Conservation (phyloP, 2,329 filamentous ascomycete species). For the Stagonosporopsis vannaccii region DNA sequence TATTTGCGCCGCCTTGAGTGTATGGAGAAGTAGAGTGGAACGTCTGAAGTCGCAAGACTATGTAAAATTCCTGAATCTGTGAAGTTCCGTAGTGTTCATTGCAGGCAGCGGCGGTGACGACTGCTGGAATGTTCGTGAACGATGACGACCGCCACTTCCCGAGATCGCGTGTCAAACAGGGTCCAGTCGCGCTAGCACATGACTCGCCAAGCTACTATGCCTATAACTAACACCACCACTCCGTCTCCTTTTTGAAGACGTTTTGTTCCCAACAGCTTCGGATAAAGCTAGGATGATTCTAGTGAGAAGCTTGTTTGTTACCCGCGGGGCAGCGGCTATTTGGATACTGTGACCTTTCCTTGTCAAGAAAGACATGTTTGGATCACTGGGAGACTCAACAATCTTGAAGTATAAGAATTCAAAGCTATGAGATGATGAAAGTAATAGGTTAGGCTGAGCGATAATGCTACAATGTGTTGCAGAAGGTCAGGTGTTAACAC, state of each 20-base stretch:
- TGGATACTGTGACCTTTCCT: too few relatives aligned
- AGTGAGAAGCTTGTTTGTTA: background rate
- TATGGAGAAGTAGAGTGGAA: background rate
- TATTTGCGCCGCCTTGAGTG: background rate
- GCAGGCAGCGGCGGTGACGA: conserved; percentile 17
- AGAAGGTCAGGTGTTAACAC: background rate
- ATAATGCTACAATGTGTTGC: rapidly evolving
- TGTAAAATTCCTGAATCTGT: background rate
- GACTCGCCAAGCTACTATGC: conserved; percentile 9
- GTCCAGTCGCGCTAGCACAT: conserved; percentile 34
- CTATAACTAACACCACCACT: background rate
- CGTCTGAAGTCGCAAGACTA: background rate
- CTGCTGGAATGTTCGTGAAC: conserved; percentile 19
- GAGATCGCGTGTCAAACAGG: conserved; percentile 12
- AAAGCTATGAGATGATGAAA: background rate
- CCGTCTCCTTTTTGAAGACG: background rate
- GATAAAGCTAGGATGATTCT: background rate
- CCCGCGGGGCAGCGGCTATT: too few relatives aligned
- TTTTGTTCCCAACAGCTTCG: background rate
- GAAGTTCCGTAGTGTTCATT: background rate
- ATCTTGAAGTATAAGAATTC: background rate
- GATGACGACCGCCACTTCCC: conserved; percentile 19
- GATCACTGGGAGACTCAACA: background rate
- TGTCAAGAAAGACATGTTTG: background rate
- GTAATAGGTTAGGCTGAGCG: background rate